Base-by-base conservation (phyloP, 1,284 basidiomycete species). In the Leccinum ponderosum region DNA sequence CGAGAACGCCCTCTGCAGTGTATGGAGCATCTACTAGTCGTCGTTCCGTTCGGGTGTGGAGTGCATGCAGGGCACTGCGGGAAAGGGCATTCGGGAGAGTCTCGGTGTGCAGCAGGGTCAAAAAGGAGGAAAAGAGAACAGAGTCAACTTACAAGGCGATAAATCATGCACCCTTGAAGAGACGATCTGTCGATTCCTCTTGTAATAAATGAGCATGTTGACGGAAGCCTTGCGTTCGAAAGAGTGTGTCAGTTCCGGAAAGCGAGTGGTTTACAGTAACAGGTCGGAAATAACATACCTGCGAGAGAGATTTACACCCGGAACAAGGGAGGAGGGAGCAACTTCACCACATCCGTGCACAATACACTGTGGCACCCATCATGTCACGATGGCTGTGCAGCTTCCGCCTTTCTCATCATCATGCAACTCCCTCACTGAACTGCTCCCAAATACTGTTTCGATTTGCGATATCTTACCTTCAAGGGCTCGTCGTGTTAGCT, bases 1-100 rank as follows among this genome's bases (percentile, higher is more conserved):
- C 97, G 76, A 98, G 83, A 68, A 98, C 97, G 75, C 97, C 97
- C 90, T 98, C 93, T 95, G 68, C 53, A 17, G 8, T 14, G 42
- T 31, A 52, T 33, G 37, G 3, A 27, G 6, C n/a, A 31, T 33
- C 11, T 3, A 29, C 29, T 29, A 29, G 12, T 42, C 44, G 44
- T 47, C 9, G 20, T 22, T 6, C n/a, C n/a, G 44, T 47, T 47
- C 17, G 20, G n/a, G 14, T 42, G 14, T 42, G 15, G 39, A 33
- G 31, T 33, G 31, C 31, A 11, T 33, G 31, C 39, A 42, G 39
- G 14, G 39, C 39, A 42, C n/a, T 42, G 31, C n/a, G 39, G n/a
- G 39, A 17, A 17, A 42, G 31, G 31, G 9, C 31, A 31, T 31
- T 31, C 31, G 31, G 31, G 31, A 31, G 31, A 31, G 39, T 42